A percentile compares a stretch with the other conserved stretches of the same genome.
Conservation (phyloP, 352 stramenopile species). For the Globisporangium nagaii region DNA sequence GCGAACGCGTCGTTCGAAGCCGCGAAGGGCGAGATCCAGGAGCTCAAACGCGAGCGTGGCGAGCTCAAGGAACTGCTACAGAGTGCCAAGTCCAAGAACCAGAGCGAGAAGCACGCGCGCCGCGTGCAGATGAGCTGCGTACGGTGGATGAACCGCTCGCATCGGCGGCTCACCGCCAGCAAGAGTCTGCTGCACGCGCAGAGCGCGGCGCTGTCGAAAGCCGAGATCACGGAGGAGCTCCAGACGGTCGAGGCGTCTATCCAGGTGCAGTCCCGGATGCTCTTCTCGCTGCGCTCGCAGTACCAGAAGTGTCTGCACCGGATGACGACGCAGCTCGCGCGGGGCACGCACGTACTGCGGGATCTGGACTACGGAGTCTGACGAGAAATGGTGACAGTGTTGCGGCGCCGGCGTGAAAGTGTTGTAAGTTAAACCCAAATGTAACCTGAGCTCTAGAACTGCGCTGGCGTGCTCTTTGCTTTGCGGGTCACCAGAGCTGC, state of each 20-base stretch:
- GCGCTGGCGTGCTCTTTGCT: background rate
- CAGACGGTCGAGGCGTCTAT: constrained; percentile 33
- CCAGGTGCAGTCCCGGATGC: constrained; percentile 29
- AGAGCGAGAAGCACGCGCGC: constrained; percentile 47
- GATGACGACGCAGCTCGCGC: constrained; percentile 35
- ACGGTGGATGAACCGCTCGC: constrained; percentile 60
- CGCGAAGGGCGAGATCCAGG: constrained; percentile 31
- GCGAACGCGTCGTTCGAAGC: constrained; percentile 31
- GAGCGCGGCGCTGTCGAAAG: constrained; percentile 35
- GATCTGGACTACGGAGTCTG: constrained; percentile 17
- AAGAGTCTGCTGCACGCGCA: constrained; percentile 32
- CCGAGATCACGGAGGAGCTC: constrained; percentile 36
- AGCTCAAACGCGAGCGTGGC: constrained; percentile 38
- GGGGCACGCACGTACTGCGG: constrained; percentile 25
- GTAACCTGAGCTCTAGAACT: background rate
- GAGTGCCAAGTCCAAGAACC: constrained; percentile 26
- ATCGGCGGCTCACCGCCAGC: constrained; percentile 30
- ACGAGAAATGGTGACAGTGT: no score
- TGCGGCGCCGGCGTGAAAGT: constrained; percentile 2
- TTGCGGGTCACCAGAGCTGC: constrained; percentile 45
- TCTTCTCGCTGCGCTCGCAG: constrained; percentile 44
- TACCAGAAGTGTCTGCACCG: constrained; percentile 48
- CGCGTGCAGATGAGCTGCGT: constrained; percentile 64
- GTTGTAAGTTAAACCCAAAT: background rate
- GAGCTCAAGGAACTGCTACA: constrained; percentile 53